Evolutionary conservation across 805 yeast species (phyloP).

Genomic region (Yarrowia sp.): DNA sequence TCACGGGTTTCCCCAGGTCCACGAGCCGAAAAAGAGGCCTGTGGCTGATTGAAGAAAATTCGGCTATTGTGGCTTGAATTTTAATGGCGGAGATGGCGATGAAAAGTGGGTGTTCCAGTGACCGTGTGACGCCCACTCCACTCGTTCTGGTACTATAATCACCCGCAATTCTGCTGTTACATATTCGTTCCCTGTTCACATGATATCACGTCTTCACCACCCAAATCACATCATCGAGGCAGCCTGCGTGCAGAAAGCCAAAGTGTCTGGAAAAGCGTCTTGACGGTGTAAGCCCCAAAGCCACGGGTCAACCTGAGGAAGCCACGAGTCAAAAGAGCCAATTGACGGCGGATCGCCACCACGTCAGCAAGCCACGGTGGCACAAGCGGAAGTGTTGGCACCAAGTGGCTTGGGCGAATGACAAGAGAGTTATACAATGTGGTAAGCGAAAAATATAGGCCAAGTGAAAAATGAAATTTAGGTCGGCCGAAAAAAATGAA

Average conservation of each 20-base stretch:
- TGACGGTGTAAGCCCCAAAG: constrained; percentile 19
- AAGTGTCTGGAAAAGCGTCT: constrained; percentile 5
- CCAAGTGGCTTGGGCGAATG: constrained; percentile 25
- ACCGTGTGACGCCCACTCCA: no score
- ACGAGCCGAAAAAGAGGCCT: constrained; percentile 20
- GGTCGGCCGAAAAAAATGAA: no score
- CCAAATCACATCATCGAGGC: constrained; percentile 37
- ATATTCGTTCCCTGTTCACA: background rate
- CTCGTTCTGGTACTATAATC: no score
- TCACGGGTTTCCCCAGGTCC: constrained; percentile 26
- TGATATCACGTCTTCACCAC: constrained; percentile 17
- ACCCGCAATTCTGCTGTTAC: no score
- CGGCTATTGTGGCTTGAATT: constrained; percentile 12
- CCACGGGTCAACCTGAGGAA: constrained; percentile 31
- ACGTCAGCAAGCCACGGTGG: constrained; percentile 26
- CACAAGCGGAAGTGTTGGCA: background rate
- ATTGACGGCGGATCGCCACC: background rate
- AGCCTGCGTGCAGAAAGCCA: constrained; percentile 30
- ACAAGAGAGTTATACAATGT: background rate
- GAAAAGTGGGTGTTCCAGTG: no score
- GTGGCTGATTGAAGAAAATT: constrained; percentile 11
- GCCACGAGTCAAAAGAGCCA: constrained; percentile 27
- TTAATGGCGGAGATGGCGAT: background rate
- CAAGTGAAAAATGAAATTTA: no score
- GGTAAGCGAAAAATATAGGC: no score